phyloP scores from a whole-genome alignment of 2,329 filamentous ascomycete species.

The Podosphaera xanthii region DNA sequence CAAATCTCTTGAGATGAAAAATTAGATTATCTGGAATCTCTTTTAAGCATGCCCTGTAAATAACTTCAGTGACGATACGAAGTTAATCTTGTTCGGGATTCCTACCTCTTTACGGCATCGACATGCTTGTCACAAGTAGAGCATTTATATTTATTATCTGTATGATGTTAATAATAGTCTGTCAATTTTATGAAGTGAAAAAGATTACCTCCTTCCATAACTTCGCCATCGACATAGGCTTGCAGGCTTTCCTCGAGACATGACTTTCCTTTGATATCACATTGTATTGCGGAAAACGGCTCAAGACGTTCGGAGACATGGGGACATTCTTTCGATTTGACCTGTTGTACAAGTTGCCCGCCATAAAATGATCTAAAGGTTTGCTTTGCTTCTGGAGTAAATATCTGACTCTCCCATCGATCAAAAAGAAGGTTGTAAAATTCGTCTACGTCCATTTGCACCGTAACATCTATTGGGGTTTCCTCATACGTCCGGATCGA shows the following conservation, averaged over 20 bases:
- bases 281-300: conserved; percentile 82
- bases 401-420: conserved; percentile 66
- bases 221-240: conserved; percentile 88
- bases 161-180: neutral
- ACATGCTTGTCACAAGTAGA: conserved; percentile 74
- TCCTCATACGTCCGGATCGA: conserved; percentile 70
- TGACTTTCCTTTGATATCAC: conserved; percentile 82
- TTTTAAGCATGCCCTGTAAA: conserved; percentile 57
- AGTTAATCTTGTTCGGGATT: neutral
- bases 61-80: conserved; percentile 6
- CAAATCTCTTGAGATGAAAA: conserved; percentile 78
- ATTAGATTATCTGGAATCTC: conserved; percentile 85
- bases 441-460: conserved; percentile 96
- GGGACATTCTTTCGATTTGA: conserved; percentile 81
- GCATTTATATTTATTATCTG: conserved; percentile 95
- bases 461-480: conserved; percentile 57
- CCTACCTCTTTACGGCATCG: conserved; percentile 67
- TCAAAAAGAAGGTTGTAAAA: conserved; percentile 92
- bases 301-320: conserved; percentile 84
- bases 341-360: conserved; percentile 78
- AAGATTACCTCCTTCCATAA: conserved; percentile 63
- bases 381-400: conserved; percentile 42
- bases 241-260: conserved; percentile 69
- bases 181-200: neutral
- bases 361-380: conserved; percentile 68